phyloP scores from a whole-genome alignment of 1,284 basidiomycete species.

The Rhodofomes roseus region DNA sequence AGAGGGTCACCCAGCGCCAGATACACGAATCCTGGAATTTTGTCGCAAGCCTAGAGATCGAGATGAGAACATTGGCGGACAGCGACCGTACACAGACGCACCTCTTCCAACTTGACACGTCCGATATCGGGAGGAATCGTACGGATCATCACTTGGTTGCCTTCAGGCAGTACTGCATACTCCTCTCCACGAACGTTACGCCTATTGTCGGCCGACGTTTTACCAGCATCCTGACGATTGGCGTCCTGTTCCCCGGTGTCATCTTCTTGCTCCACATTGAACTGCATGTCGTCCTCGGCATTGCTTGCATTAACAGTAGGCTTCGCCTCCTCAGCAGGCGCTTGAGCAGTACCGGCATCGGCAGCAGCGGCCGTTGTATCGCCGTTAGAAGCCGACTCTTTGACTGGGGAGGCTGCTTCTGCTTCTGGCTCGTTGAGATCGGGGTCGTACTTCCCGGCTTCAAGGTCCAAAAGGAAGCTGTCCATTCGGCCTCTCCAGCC shows the following conservation, averaged over 20 bases:
- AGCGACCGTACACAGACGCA: conserved; percentile 33
- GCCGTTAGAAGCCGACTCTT: conserved; percentile 34
- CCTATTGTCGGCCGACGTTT: conserved; percentile 40
- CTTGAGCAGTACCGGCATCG: conserved; percentile 26
- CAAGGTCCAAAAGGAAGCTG: conserved; percentile 74
- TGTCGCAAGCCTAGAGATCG: conserved; percentile 53
- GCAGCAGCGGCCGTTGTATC: conserved; percentile 28
- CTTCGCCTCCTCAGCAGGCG: conserved; percentile 40
- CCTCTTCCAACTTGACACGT: conserved; percentile 83
- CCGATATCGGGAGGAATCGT: conserved; percentile 91
- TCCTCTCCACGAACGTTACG: conserved; percentile 64
- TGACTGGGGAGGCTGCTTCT: conserved; percentile 39
- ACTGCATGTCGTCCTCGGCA: conserved; percentile 40
- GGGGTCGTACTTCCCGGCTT: conserved; percentile 80
- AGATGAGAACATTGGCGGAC: conserved; percentile 7
- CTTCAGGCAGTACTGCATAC: conserved; percentile 71
- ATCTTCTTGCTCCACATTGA: conserved; percentile 66
- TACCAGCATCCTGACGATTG: conserved; percentile 51
- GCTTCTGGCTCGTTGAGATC: conserved; percentile 56
- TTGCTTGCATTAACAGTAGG: conserved; percentile 7
- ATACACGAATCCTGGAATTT: conserved; percentile 70
- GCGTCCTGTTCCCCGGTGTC: conserved; percentile 60
- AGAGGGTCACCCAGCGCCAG: conserved; percentile 88
- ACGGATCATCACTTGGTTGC: conserved; percentile 90
- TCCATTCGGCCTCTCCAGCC: conserved; percentile 76